Evolutionary conservation across 805 yeast species (phyloP).

Genomic region (Henningerozyma blattae): DNA sequence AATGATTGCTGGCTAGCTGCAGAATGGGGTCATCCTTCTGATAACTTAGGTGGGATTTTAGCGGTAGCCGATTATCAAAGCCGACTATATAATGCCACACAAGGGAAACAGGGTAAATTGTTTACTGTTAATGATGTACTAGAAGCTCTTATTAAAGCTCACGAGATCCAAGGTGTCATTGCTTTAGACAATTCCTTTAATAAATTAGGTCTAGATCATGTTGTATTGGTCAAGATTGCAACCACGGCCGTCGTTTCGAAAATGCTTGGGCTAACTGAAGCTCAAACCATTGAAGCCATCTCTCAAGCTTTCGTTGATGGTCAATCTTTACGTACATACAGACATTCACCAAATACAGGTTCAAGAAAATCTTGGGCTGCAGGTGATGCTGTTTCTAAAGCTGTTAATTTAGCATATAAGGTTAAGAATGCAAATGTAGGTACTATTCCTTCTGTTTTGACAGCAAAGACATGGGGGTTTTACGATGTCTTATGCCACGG

Average conservation of each 20-base stretch:
- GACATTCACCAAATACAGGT: slow-evolving; percentile 56
- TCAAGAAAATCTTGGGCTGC: slow-evolving; percentile 60
- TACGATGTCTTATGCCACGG: slow-evolving; percentile 49
- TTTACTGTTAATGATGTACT: slow-evolving; percentile 40
- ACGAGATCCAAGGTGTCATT: slow-evolving; percentile 48
- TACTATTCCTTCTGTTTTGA: slow-evolving; percentile 41
- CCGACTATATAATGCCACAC: slow-evolving; percentile 30
- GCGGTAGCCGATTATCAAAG: slow-evolving; percentile 48
- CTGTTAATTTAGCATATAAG: slow-evolving; percentile 41
- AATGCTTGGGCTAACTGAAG: slow-evolving; percentile 37
- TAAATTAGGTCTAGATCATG: slow-evolving; percentile 49
- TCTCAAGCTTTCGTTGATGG: slow-evolving; percentile 56
- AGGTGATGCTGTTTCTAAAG: slow-evolving; percentile 49
- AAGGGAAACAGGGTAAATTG: slow-evolving; percentile 28
- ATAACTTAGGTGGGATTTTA: slow-evolving; percentile 45
- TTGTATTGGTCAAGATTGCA: slow-evolving; percentile 45
- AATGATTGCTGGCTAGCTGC: slow-evolving; percentile 59
- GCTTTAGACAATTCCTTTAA: slow-evolving; percentile 52
- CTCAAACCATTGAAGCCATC: slow-evolving; percentile 42
- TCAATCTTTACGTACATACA: slow-evolving; percentile 44
- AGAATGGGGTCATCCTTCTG: slow-evolving; percentile 63
- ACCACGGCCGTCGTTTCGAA: slow-evolving; percentile 48
- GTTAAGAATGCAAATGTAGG: slow-evolving; percentile 43
- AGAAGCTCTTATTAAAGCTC: slow-evolving; percentile 50
- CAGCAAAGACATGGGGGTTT: slow-evolving; percentile 52